phyloP scores from a whole-genome alignment of 306 rosid species.

The Ormosia semicastrata region DNA sequence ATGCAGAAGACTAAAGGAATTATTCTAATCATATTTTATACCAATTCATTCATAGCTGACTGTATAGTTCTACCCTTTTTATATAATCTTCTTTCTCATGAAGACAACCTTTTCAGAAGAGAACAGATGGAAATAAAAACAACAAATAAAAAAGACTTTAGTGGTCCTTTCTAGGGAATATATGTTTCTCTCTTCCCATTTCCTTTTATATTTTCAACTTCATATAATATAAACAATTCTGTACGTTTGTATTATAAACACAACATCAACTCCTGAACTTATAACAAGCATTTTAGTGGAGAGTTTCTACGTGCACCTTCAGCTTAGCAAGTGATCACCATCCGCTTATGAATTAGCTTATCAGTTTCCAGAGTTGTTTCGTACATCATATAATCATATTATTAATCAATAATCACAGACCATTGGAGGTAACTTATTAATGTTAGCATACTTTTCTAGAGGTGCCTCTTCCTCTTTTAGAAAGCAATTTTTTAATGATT shows the following conservation, averaged over 20 bases:
- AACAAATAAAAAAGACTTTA: neutral
- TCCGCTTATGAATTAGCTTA: neutral
- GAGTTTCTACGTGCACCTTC: neutral
- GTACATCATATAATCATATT: neutral
- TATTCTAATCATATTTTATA: neutral
- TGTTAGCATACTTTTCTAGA: neutral
- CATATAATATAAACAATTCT: neutral
- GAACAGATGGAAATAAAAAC: neutral
- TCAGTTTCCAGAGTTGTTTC: neutral
- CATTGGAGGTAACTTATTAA: neutral
- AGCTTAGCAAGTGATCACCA: neutral
- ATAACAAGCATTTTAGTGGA: neutral
- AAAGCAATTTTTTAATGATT: neutral
- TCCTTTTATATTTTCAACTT: neutral
- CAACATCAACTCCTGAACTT: neutral
- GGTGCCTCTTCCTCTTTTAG: neutral
- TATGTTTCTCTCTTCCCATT: neutral
- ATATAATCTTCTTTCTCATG: neutral
- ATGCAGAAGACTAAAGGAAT: neutral
- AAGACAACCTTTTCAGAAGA: neutral
- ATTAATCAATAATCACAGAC: neutral
- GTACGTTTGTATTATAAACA: neutral
- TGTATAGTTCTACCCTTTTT: neutral
- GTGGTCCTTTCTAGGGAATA: neutral
- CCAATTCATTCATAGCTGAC: neutral